phyloP scores from a whole-genome alignment of 129 eudicot species.

The Helianthus tuberosus region DNA sequence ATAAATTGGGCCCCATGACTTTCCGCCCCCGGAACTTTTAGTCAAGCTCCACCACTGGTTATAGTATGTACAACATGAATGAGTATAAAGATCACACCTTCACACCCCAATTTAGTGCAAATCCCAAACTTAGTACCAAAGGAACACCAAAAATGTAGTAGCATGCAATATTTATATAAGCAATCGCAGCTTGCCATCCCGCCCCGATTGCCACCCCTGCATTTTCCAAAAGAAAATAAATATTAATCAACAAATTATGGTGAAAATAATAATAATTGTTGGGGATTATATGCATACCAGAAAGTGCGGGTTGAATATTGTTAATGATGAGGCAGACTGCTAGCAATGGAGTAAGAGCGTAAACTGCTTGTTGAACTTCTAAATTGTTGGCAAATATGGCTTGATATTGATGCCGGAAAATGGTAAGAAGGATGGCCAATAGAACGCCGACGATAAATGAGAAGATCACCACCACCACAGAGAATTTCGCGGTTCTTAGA shows the following conservation, averaged over 20 bases:
- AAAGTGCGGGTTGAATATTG: conserved; percentile 50
- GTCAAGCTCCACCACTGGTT: neutral
- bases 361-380: conserved; percentile 43
- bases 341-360: conserved; percentile 46
- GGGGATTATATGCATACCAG: conserved; percentile 28
- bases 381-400: conserved; percentile 34
- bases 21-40: too few relatives aligned
- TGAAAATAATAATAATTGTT: neutral
- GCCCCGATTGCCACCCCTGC: conserved; percentile 70
- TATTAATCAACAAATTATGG: neutral
- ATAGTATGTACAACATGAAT: neutral
- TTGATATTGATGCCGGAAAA: conserved; percentile 41
- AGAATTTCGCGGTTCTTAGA: conserved; percentile 55
- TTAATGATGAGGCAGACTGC: conserved; percentile 40
- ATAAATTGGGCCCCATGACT: too few relatives aligned
- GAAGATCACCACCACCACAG: conserved; percentile 34
- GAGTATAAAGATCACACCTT: conserved; percentile 15
- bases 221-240: neutral
- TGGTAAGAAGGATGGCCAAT: conserved; percentile 28
- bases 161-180: conserved; percentile 61
- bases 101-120: conserved; percentile 44
- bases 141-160: conserved; percentile 65
- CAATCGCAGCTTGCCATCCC: conserved; percentile 71
- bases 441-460: conserved; percentile 32
- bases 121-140: conserved; percentile 53